A percentile compares a stretch with the other conserved stretches of the same genome.
These are phyloP conservation scores for Phialocephala sp. DNA, from an alignment of 2,329 filamentous ascomycete species.

Conservation along the genomic window DNA sequence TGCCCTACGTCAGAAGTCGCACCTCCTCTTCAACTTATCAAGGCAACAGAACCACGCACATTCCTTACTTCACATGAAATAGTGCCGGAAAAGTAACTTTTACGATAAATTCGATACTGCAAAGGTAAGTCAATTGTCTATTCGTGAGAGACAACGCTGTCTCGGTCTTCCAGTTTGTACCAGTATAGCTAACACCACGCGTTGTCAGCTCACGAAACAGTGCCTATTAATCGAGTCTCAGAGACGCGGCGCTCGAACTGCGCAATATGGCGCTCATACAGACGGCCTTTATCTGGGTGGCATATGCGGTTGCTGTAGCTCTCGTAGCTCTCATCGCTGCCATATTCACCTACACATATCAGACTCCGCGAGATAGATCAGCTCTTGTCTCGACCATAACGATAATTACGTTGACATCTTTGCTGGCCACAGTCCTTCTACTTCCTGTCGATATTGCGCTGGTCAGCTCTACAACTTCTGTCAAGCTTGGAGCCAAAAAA, in stretches of 20 bases:
- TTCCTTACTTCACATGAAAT: conserved; percentile 2
- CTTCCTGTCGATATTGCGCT: conserved; percentile 95
- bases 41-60: conserved; percentile 15
- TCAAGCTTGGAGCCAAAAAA: conserved; percentile 81
- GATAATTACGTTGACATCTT: conserved; percentile 82
- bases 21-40: conserved; percentile 12
- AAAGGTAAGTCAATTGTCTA: neutral
- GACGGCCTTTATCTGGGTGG: conserved; percentile 91
- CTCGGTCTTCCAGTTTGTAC: neutral
- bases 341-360: conserved; percentile 90
- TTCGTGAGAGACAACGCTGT: neutral
- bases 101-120: neutral
- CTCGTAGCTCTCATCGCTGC: conserved; percentile 78
- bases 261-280: conserved; percentile 66
- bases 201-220: conserved; percentile 20
- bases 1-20: conserved; percentile 21
- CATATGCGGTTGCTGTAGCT: conserved; percentile 82
- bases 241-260: conserved; percentile 6
- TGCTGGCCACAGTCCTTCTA: conserved; percentile 90
- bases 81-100: neutral
- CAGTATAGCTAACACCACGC: conserved; percentile 17
- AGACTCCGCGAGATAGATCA: conserved; percentile 85
- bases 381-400: conserved; percentile 81
- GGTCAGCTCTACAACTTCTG: conserved; percentile 84
- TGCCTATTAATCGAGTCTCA: conserved; percentile 19